These are phyloP conservation scores for Lactuca sativa DNA, from an alignment of 129 eudicot genomes.

Conservation along the genomic window DNA sequence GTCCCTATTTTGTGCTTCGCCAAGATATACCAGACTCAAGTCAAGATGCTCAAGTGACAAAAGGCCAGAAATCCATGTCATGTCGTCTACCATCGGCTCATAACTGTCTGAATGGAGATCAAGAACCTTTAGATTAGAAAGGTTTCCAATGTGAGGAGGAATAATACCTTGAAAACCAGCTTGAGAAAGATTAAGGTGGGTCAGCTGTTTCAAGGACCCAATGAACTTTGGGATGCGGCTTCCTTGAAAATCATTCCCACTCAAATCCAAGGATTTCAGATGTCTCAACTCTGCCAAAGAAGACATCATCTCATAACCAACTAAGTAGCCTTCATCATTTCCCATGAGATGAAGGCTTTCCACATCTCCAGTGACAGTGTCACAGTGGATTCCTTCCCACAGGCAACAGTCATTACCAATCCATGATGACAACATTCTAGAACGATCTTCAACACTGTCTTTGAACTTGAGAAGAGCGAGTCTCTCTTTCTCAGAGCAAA, in stretches of 20 bases:
- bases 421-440: not conserved
- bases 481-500: not conserved
- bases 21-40: not conserved
- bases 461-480: not conserved
- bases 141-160: not conserved
- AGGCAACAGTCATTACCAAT: not conserved
- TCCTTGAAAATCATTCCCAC: constrained; percentile 4
- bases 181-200: not conserved
- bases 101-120: too few relatives aligned
- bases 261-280: constrained; percentile 6
- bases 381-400: not conserved
- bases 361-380: not conserved
- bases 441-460: not conserved
- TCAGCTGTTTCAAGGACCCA: not conserved
- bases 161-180: not conserved
- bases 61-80: not conserved
- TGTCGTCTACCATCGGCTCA: too few relatives aligned
- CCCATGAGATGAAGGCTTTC: not conserved
- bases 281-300: not conserved
- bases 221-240: not conserved
- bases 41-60: not conserved
- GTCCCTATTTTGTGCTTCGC: not conserved
- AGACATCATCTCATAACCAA: not conserved
- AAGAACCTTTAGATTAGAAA: not conserved
- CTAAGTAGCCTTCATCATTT: not conserved